Evolutionary conservation across 495 filamentous ascomycete species (phyloP), one percentile per base, ranked within the genome.

Genomic region (Astrocystis sublimbata): DNA sequence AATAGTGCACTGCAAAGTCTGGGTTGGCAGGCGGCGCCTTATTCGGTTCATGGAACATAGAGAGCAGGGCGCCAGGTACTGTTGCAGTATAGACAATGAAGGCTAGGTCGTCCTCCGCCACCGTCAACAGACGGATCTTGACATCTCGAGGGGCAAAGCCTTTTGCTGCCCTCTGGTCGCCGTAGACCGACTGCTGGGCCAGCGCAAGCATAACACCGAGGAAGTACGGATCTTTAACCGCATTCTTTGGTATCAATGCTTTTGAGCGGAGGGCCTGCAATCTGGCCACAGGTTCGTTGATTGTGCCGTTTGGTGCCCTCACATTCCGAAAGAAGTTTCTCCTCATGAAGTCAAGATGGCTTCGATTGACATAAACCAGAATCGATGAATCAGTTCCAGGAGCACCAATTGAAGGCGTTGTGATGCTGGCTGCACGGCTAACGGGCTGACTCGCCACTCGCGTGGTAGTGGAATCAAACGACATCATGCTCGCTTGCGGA

Each of bases 101-200:
- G 23, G 75, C 66, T 2, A 61, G 15, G 54, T 76, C 59, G 13
- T 73, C 65, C 33, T 77, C 73, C 33, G 77, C 73, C 30, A 76
- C 66, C 2, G 74, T 74, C 43, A 82, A 62, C 52, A 82, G 35
- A 33, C 73, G 71, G 40, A 80, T 68, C 52, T 73, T 71, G 63
- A 79, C 61, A 50, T 80, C 74, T 26, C 60, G 65, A n/a, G 71
- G 65, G 15, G 21, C 10, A 51, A 73, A 54, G 23, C 58, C 53
- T 47, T 58, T 1, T 26, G 59, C 52, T 3, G 47, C 64, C 41
- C 35, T 63, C 0, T 62, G 26, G 6, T 65, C 58, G 6, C 31
- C 60, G 62, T 82, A 80, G 36, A 74, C 76, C 26, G 74, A 73
- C 2, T 76, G 66, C 56, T 82, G 79, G 8, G 78, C 78, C 76